Percentiles rank a stretch among this genome's conserved stretches.
These are phyloP conservation scores for Boletus eberwhitei DNA, from an alignment of 768 basidiomycete genomes.

Conservation along the genomic window DNA sequence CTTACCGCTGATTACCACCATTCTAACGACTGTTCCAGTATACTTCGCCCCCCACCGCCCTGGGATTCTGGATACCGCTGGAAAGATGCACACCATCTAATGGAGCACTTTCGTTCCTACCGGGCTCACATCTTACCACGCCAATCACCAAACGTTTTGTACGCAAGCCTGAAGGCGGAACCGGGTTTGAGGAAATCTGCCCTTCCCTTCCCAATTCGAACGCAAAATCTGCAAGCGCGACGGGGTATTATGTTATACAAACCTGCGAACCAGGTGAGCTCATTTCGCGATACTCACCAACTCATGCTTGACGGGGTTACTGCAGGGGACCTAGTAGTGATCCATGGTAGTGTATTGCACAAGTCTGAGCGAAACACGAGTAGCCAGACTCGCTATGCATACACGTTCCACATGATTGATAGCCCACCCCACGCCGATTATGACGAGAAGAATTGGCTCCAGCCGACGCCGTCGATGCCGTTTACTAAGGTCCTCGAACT, in stretches of 20 bases:
- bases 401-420: constrained; percentile 96
- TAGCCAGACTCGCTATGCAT: constrained; percentile 79
- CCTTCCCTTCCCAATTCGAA: constrained; percentile 21
- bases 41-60: constrained; percentile 85
- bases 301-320: not conserved
- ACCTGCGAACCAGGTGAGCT: constrained; percentile 66
- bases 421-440: constrained; percentile 66
- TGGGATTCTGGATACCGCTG: constrained; percentile 96
- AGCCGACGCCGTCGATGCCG: constrained; percentile 81
- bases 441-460: constrained; percentile 94
- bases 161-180: constrained; percentile 70
- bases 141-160: constrained; percentile 85
- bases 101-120: constrained; percentile 85
- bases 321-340: constrained; percentile 84
- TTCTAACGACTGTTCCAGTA: constrained; percentile 51
- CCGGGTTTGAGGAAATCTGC: constrained; percentile 72
- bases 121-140: constrained; percentile 79
- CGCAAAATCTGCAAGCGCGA: constrained; percentile 1
- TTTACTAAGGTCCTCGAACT: constrained; percentile 59
- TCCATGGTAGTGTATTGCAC: constrained; percentile 91
- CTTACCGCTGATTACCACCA: not conserved
- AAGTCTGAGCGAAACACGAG: constrained; percentile 87
- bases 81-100: constrained; percentile 82
- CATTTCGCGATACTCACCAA: not conserved
- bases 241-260: constrained; percentile 59